A percentile compares a stretch with the other conserved stretches of the same genome.
Conservation (phyloP, 257 asterid genomes). For the Nicotiana sylvestris region DNA sequence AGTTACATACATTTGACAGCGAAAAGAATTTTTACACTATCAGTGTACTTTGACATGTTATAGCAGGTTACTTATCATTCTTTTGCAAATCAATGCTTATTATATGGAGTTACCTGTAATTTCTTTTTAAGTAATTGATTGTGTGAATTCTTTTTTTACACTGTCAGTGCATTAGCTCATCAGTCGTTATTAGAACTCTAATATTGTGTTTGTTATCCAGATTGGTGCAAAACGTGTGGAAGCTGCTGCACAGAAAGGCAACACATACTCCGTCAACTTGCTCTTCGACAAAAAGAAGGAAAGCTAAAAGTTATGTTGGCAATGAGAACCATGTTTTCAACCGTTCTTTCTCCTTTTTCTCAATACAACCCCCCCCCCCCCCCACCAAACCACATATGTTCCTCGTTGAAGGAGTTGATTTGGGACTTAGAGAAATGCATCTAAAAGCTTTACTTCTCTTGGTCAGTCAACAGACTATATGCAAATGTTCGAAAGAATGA, state of each 20-base stretch:
- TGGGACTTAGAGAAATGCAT: too few species aligned
- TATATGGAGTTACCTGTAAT: not conserved
- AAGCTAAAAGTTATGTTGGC: conserved; percentile 18
- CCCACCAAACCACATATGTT: not conserved
- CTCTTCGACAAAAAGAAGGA: conserved; percentile 65
- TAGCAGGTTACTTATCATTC: not conserved
- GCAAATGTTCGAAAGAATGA: not conserved
- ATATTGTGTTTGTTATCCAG: conserved; percentile 27
- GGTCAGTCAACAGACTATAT: too few species aligned
- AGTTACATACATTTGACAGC: not conserved
- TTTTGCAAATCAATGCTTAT: not conserved
- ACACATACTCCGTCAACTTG: conserved; percentile 72
- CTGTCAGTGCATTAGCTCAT: not conserved
- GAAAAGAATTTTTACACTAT: not conserved
- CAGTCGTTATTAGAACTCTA: not conserved
- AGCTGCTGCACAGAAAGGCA: conserved; percentile 74
- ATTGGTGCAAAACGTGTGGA: conserved; percentile 77
- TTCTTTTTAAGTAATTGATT: not conserved
- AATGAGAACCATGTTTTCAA: not conserved
- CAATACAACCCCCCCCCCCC: not conserved
- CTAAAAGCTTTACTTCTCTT: not conserved
- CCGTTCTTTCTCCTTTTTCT: not conserved
- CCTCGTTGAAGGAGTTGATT: not conserved
- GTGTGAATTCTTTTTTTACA: too few species aligned
- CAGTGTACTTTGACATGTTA: not conserved